These are phyloP conservation scores for Cantharellus anzutake DNA, from an alignment of 768 basidiomycete genomes.

Conservation along the genomic window DNA sequence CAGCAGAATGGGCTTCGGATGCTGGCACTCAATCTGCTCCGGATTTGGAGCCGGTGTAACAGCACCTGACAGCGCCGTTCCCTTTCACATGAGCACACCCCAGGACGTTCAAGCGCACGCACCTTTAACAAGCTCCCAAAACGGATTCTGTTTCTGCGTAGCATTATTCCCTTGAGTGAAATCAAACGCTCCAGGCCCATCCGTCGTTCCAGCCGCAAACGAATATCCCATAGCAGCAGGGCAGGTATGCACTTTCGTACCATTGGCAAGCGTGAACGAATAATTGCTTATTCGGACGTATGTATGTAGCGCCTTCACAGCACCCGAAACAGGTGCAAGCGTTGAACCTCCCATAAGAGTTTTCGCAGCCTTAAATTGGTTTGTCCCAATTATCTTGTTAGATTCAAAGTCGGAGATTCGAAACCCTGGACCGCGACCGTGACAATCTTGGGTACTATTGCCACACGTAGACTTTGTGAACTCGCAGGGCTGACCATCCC, in stretches of 20 bases:
- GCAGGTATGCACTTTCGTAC: constrained; percentile 49
- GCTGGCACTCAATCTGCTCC: constrained; percentile 48
- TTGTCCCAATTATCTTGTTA: constrained; percentile 48
- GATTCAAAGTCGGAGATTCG: constrained; percentile 56
- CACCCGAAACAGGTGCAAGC: constrained; percentile 32
- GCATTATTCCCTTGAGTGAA: constrained; percentile 59
- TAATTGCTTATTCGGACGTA: constrained; percentile 45
- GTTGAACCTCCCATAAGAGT: constrained; percentile 33
- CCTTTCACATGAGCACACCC: neutral
- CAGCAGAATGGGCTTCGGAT: constrained; percentile 60
- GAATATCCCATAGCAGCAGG: constrained; percentile 61
- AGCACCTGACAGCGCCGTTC: constrained; percentile 18
- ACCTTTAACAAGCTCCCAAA: constrained; percentile 68
- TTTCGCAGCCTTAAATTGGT: constrained; percentile 51
- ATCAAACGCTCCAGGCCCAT: constrained; percentile 64
- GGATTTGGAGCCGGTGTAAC: constrained; percentile 45
- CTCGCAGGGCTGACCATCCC: constrained; percentile 51
- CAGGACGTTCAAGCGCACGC: neutral
- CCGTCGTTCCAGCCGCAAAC: constrained; percentile 51
- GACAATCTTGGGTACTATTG: constrained; percentile 44
- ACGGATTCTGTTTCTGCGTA: constrained; percentile 43
- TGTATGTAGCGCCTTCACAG: constrained; percentile 50
- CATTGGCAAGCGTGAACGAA: constrained; percentile 43
- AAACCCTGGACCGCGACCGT: constrained; percentile 64
- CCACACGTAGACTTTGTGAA: constrained; percentile 58